Conservation (phyloP, 129 eudicot species). For the Lactuca sativa region DNA sequence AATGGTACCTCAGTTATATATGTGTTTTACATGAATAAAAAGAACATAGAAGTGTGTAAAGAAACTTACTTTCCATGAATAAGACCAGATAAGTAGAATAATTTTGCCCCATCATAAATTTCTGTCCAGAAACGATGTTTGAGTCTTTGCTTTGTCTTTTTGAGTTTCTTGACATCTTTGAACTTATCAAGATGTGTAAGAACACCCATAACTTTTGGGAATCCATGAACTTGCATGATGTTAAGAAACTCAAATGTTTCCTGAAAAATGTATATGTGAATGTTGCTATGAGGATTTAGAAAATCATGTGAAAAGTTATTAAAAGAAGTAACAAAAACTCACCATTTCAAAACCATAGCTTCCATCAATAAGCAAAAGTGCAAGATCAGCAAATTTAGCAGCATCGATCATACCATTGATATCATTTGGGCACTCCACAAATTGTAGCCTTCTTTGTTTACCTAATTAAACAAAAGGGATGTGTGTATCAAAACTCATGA, state of each 20-base stretch:
- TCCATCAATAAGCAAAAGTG: slow-evolving; percentile 84
- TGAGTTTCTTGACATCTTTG: slow-evolving; percentile 92
- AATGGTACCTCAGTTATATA: not conserved
- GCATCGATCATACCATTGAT: slow-evolving; percentile 96
- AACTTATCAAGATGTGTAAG: slow-evolving; percentile 96
- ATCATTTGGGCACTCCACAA: slow-evolving; percentile 96
- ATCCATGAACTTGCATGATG: slow-evolving; percentile 92
- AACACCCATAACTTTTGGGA: slow-evolving; percentile 97
- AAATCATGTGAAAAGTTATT: not conserved
- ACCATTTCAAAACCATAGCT: slow-evolving; percentile 99
- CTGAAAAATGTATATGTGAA: slow-evolving; percentile 37
- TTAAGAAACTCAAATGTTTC: slow-evolving; percentile 97
- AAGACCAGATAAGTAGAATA: slow-evolving; percentile 93
- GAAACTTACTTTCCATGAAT: slow-evolving; percentile 84
- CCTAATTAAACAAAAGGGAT: slow-evolving; percentile 40
- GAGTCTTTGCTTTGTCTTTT: slow-evolving; percentile 84
- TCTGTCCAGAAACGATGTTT: slow-evolving; percentile 99
- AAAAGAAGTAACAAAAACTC: slow-evolving; percentile 17
- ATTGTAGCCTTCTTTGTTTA: slow-evolving; percentile 80
- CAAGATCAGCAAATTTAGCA: slow-evolving; percentile 88
- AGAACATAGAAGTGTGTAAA: not conserved
- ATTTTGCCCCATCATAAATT: slow-evolving; percentile 87
- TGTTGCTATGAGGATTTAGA: not conserved
- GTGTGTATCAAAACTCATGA: slow-evolving; percentile 11
- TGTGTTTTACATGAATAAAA: not conserved